phyloP scores from a whole-genome alignment of 1,139 yeast genomes.

The Candida pseudocylindracea region DNA sequence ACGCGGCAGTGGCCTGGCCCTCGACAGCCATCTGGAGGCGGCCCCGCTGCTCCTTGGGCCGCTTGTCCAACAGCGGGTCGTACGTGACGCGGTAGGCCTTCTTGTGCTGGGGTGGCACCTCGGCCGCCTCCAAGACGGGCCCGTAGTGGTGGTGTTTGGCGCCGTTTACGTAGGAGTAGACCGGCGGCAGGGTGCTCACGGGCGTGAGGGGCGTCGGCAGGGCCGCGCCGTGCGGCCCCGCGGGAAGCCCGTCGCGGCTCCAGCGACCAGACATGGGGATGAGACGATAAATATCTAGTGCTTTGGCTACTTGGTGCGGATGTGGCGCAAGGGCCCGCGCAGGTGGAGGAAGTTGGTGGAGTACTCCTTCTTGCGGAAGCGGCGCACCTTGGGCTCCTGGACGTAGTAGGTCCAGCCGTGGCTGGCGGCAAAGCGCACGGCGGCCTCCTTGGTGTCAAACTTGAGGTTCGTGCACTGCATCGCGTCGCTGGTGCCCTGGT shows the following conservation, averaged over 20 bases:
- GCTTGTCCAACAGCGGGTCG: conserved; percentile 29
- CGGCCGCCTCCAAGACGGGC: conserved; percentile 2
- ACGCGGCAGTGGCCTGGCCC: too few relatives aligned
- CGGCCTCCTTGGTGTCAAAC: conserved; percentile 58
- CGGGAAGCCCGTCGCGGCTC: conserved; percentile 9
- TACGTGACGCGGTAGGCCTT: conserved; percentile 21
- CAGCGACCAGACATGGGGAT: background rate
- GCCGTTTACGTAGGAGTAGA: too few relatives aligned
- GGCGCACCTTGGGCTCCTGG: conserved; percentile 61
- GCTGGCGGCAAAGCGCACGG: conserved; percentile 58
- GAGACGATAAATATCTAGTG: background rate
- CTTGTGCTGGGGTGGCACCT: conserved; percentile 5
- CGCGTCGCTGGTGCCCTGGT: conserved; percentile 61
- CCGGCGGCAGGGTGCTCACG: conserved; percentile 7
- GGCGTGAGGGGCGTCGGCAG: conserved; percentile 11
- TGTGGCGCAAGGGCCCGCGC: conserved; percentile 54
- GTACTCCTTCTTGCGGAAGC: conserved; percentile 57
- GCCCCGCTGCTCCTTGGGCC: conserved; percentile 16
- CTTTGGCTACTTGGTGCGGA: conserved; percentile 42
- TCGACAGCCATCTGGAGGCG: conserved; percentile 12
- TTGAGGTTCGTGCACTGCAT: conserved; percentile 75
- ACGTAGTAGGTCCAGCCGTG: conserved; percentile 78
- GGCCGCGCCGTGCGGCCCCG: conserved; percentile 12
- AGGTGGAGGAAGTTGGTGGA: conserved; percentile 52
- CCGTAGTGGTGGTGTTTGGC: too few relatives aligned